Evolutionary conservation across 2,329 filamentous ascomycete genomes (phyloP).

Genomic region (Fusarium piperis): DNA sequence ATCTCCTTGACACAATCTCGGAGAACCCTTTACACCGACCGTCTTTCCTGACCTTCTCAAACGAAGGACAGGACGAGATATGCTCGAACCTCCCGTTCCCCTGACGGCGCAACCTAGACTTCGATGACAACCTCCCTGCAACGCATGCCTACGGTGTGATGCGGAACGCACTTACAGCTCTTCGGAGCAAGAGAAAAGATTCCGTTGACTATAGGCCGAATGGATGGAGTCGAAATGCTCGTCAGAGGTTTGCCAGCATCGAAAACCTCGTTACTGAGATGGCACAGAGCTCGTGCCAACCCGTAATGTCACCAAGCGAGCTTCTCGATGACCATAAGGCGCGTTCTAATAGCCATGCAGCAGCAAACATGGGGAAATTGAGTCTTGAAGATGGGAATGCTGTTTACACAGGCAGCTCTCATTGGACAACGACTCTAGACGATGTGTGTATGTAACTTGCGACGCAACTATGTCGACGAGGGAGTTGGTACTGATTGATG

Average conservation of each 20-base stretch:
- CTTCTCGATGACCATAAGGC: too few species aligned
- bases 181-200: slow-evolving; percentile 30
- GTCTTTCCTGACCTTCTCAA: too few species aligned
- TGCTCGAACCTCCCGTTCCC: too few species aligned
- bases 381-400: not conserved
- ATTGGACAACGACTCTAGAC: slow-evolving; percentile 19
- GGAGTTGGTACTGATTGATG: not conserved
- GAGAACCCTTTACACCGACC: too few species aligned
- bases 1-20: too few species aligned
- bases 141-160: not conserved
- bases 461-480: not conserved
- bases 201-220: slow-evolving; percentile 27
- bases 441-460: not conserved
- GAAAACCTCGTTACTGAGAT: slow-evolving; percentile 27
- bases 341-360: not conserved
- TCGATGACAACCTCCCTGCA: slow-evolving; percentile 20
- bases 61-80: too few species aligned
- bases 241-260: slow-evolving; percentile 27
- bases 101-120: not conserved
- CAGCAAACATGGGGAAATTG: not conserved
- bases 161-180: slow-evolving; percentile 12
- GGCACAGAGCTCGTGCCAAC: slow-evolving; percentile 1
- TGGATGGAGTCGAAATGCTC: slow-evolving; percentile 12
- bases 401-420: slow-evolving; percentile 18
- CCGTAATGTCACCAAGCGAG: not conserved